phyloP scores from a whole-genome alignment of 495 filamentous ascomycete genomes.

The Aspergillus ostianus region DNA sequence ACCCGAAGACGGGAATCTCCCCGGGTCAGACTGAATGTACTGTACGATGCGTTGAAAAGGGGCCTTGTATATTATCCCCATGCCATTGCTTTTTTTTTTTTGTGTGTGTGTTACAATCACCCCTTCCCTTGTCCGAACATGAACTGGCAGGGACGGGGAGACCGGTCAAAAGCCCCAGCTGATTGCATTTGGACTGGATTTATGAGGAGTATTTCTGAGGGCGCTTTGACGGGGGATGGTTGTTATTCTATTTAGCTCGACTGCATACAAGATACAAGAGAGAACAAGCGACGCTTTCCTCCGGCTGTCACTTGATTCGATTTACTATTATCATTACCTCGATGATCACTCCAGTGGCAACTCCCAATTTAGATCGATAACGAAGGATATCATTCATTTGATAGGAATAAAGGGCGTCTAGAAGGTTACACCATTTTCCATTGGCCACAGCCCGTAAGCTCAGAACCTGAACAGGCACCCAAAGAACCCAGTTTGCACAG shows the following conservation, averaged over 20 bases:
- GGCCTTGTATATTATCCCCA: constrained; percentile 19
- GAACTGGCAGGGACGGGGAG: constrained; percentile 3
- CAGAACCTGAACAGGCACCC: no score
- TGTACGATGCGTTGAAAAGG: not conserved
- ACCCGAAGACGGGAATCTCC: constrained; percentile 26
- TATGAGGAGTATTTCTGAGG: constrained; percentile 10
- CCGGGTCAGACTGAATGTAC: not conserved
- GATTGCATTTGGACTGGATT: constrained; percentile 14
- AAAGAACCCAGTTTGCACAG: no score
- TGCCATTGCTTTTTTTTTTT: constrained; percentile 5
- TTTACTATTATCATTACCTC: not conserved
- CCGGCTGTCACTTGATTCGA: not conserved
- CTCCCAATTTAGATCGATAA: not conserved
- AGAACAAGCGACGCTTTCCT: not conserved
- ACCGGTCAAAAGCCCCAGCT: not conserved
- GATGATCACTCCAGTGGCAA: not conserved
- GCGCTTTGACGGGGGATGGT: constrained; percentile 4
- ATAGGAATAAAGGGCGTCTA: not conserved
- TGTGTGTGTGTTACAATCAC: not conserved
- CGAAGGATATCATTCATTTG: not conserved
- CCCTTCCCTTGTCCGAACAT: not conserved
- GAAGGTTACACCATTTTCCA: not conserved
- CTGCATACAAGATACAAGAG: constrained; percentile 1
- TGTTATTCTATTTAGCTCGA: constrained; percentile 4
- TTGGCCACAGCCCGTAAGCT: no score